These are phyloP conservation scores for Tuber aestivum DNA, from an alignment of 495 filamentous ascomycete species.

Conservation along the genomic window DNA sequence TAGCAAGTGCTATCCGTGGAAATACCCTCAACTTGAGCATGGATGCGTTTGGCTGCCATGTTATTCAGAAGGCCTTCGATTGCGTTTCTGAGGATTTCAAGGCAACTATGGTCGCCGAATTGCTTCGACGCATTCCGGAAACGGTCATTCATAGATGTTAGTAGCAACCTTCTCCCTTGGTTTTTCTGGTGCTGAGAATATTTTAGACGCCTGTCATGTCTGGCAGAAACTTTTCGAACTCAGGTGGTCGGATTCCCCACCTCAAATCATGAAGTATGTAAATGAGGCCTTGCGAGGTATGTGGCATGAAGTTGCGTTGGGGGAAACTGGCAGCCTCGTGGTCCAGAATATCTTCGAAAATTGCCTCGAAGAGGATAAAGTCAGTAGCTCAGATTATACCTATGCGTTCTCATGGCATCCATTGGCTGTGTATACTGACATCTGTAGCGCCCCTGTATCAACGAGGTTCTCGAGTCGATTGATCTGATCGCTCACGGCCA, in stretches of 20 bases:
- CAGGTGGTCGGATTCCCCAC: constrained; percentile 87
- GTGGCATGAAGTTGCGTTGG: constrained; percentile 97
- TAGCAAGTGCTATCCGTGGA: constrained; percentile 89
- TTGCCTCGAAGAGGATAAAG: constrained; percentile 97
- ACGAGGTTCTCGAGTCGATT: constrained; percentile 88
- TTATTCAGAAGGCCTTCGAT: constrained; percentile 97
- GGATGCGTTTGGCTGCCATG: constrained; percentile 98
- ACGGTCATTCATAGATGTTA: constrained; percentile 87
- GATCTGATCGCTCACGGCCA: constrained; percentile 96
- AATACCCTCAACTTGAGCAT: constrained; percentile 92
- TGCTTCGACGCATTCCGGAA: constrained; percentile 90
- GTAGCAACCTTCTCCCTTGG: not conserved
- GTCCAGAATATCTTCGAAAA: constrained; percentile 99
- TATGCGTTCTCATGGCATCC: not conserved
- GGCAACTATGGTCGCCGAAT: constrained; percentile 93
- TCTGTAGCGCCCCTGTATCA: constrained; percentile 81
- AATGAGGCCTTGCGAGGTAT: constrained; percentile 92
- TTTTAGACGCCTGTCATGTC: constrained; percentile 78
- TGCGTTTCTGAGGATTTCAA: constrained; percentile 96
- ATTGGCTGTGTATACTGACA: constrained; percentile 44
- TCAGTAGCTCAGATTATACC: constrained; percentile 44
- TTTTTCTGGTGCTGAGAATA: constrained; percentile 13
- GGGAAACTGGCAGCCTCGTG: constrained; percentile 93
- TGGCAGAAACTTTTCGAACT: constrained; percentile 99
- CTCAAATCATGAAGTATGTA: constrained; percentile 97